Percentiles rank a stretch among this genome's conserved stretches.
phyloP scores from a whole-genome alignment of 2,329 filamentous ascomycete species.

The Colletotrichum incanum region DNA sequence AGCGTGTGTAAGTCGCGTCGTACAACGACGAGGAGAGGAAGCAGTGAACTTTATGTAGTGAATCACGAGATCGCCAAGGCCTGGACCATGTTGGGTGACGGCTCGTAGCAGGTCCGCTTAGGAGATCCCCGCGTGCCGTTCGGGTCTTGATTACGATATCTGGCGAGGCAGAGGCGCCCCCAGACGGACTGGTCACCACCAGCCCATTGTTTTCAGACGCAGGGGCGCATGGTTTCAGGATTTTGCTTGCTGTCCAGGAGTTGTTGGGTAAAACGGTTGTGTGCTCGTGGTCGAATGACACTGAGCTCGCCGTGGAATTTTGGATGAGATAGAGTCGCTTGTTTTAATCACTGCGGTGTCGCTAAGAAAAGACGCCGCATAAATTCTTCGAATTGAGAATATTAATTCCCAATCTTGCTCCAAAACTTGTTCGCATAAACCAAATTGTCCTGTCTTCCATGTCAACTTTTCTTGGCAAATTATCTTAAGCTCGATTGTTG shows the following conservation, averaged over 20 bases:
- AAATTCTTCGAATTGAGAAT: not conserved
- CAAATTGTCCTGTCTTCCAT: not conserved
- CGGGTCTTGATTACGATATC: slow-evolving; percentile 48
- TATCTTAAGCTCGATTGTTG: not conserved
- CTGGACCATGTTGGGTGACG: slow-evolving; percentile 63
- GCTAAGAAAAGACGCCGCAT: not conserved
- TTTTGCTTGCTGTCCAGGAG: not conserved
- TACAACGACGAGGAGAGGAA: slow-evolving; percentile 38
- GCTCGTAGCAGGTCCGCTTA: slow-evolving; percentile 62
- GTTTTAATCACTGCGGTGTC: not conserved
- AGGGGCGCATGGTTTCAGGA: not conserved
- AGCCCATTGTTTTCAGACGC: slow-evolving; percentile 15
- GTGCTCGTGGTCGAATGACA: slow-evolving; percentile 26
- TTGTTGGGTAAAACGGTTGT: slow-evolving; percentile 12
- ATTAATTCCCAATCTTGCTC: no score
- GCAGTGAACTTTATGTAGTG: slow-evolving; percentile 47
- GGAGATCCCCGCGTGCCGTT: slow-evolving; percentile 49
- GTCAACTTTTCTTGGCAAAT: not conserved
- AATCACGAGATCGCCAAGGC: slow-evolving; percentile 48
- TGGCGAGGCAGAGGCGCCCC: slow-evolving; percentile 51
- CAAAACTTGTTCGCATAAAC: not conserved
- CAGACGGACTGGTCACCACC: slow-evolving; percentile 57
- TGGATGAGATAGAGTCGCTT: no score
- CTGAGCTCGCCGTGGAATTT: slow-evolving; percentile 33
- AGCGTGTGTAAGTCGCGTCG: slow-evolving; percentile 46